A percentile compares a stretch with the other conserved stretches of the same genome.
Conservation (phyloP, 805 yeast genomes). For the Kodamaea kaohsiungensis region DNA sequence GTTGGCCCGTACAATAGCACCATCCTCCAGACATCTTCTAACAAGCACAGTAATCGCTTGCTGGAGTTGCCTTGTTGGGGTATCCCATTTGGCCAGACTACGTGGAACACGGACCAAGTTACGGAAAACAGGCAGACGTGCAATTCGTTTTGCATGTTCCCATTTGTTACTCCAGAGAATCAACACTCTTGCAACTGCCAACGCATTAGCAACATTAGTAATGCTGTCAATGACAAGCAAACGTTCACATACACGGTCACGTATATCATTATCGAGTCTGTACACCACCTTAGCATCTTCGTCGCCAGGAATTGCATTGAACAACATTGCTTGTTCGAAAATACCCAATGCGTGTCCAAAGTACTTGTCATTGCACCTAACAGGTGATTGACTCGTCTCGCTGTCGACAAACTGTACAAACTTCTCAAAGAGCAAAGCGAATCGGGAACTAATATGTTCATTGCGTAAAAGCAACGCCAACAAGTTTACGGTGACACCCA, state of each 20-base stretch:
- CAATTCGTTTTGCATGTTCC: slow-evolving; percentile 38
- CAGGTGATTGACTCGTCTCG: slow-evolving; percentile 24
- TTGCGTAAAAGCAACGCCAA: not conserved
- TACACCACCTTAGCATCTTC: slow-evolving; percentile 19
- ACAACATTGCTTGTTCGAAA: slow-evolving; percentile 55
- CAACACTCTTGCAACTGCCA: slow-evolving; percentile 55
- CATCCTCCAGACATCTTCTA: slow-evolving; percentile 66
- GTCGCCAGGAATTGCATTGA: slow-evolving; percentile 48
- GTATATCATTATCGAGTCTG: slow-evolving; percentile 14
- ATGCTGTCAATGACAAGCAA: slow-evolving; percentile 40
- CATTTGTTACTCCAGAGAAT: slow-evolving; percentile 53
- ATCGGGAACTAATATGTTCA: not conserved
- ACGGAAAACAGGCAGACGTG: slow-evolving; percentile 43
- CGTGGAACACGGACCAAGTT: slow-evolving; percentile 50
- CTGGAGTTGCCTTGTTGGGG: not conserved
- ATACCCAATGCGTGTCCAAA: slow-evolving; percentile 57
- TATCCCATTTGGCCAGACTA: slow-evolving; percentile 21
- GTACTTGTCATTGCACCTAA: slow-evolving; percentile 50
- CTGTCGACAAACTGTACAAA: slow-evolving; percentile 39
- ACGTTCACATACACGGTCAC: slow-evolving; percentile 40
- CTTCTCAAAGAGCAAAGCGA: slow-evolving; percentile 21
- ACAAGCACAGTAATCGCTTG: slow-evolving; percentile 50
- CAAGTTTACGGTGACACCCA: not conserved
- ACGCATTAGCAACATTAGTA: slow-evolving; percentile 42
- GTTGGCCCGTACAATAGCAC: not conserved